A percentile compares a stretch with the other conserved stretches of the same genome.
phyloP scores from a whole-genome alignment of 1,284 basidiomycete species.

The Phenoliferia sp. region DNA sequence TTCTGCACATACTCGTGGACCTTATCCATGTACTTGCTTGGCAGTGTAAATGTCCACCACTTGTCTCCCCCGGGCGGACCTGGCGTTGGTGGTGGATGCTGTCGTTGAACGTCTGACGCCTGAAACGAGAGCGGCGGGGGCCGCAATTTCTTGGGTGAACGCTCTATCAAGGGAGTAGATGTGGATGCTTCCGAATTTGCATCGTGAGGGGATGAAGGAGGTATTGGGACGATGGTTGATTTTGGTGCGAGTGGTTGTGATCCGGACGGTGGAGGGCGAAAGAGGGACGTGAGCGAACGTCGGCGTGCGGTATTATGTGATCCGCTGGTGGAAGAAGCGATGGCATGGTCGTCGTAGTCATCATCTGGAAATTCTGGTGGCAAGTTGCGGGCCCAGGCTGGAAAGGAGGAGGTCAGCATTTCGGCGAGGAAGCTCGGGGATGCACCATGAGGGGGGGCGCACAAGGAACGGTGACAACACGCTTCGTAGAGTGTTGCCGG shows the following conservation, averaged over 20 bases:
- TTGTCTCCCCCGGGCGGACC: slow-evolving; percentile 14
- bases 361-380: slow-evolving; percentile 15
- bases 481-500: background rate
- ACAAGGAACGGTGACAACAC: slow-evolving; percentile 3
- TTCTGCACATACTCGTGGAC: slow-evolving; percentile 31
- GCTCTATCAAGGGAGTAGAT: slow-evolving; percentile 1
- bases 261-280: slow-evolving; percentile 2
- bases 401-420: background rate
- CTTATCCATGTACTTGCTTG: slow-evolving; percentile 33
- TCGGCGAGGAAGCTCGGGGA: background rate
- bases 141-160: background rate
- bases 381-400: slow-evolving; percentile 27
- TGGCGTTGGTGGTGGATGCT: background rate
- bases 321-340: background rate
- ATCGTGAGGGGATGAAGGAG: background rate
- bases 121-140: background rate
- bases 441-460: background rate
- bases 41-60: slow-evolving; percentile 38
- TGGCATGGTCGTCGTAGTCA: background rate
- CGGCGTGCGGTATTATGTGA: background rate
- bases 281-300: background rate
- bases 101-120: background rate
- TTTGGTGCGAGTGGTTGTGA: too few relatives aligned
- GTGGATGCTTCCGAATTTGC: slow-evolving; percentile 1
- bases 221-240: too few relatives aligned